Base-by-base conservation (phyloP, 2,329 filamentous ascomycete genomes). In the Talaromyces albobiverticillius region DNA sequence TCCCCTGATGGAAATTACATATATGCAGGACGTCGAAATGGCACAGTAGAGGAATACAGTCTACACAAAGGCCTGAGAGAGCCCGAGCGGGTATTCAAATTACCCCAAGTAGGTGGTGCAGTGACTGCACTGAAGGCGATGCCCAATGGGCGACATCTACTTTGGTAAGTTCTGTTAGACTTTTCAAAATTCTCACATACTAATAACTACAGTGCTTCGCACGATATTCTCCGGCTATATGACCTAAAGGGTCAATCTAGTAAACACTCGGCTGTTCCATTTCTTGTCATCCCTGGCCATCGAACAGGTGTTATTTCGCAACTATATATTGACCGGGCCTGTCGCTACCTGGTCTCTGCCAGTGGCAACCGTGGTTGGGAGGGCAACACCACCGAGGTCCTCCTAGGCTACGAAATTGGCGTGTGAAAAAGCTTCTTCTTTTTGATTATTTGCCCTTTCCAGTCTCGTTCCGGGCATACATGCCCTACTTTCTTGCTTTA, bases 341-440 rank as follows among this genome's bases (percentile, higher is more conserved):
- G 90, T 67, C 82, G 85, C 16, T 97, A 92, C 67, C 93, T 99
- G 87, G 82, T 99, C 31, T 93, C 89, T 2, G 89, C 90, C 0
- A 92, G 90, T 4, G 94, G 94, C 0, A 97, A 94, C 58, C 78
- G 94, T 58, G 94, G 94, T 1, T 99, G 94, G 94, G 94, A 97
- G 70, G 94, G 94, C 1, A 85, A 82, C 18, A 86, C 82, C 32
- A 97, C 94, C 0, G 94, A 99, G 74, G 90, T 94, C 0, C 71
- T 99, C 57, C 83, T 99, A 52, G 94, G 94, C 14, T 99, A 99
- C 71, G 94, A 99, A 74, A 96, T 99, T 61, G 77, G 76, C 9
- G 76, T 82, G 11, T 51, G 23, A 47, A 2, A 51, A 36, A 14
- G 31, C 22, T 20, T 29, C 43, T 46, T 13, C 31, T 4, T 23